Evolutionary conservation across 1,139 yeast species (phyloP), one percentile per base, ranked within the genome.

Genomic region (Suhomyces bokatorum): DNA sequence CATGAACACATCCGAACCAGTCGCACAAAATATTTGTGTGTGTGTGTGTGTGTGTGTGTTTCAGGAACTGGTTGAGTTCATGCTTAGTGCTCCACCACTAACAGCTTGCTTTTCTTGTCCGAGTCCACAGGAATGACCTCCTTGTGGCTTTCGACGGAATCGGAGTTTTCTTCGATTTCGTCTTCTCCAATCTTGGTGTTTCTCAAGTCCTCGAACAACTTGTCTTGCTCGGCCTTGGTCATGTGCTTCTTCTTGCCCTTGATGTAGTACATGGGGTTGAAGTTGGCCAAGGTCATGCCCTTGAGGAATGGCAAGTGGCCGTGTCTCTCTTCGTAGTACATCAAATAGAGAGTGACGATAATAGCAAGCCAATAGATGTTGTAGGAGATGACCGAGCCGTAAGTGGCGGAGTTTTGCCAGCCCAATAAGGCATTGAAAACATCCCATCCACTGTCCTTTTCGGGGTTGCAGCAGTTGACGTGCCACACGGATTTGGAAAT

Each of bases 401-500:
- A 56, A 15, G 64, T 59, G 24, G 64, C 63, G 12, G 64, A 56
- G 49, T 61, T 61, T 46, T 61, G 63, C 64, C 64, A 60, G 32
- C 63, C 63, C 48, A 60, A 59, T 44, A 60, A 54, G n/a, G 98
- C 97, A 55, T 93, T 90, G 63, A 90, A 78, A 31, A 91, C 76
- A 85, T 88, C 89, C 97, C 97, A 91, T 51, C 96, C 93, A 31
- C 91, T 91, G 62, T 87, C 95, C 36, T 78, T 85, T 54, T 85
- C 83, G 15, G 97, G 97, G 64, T 89, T 89, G 70, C 98, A 91
- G 67, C 97, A 91, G 70, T 91, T 90, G 34, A 91, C 97, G 69
- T 91, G 98, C 98, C 98, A 91, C 2, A 91, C 87, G 13, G 86
- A 77, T 49, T 78, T 81, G 28, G 79, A 58, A 45, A 91, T 81